Evolutionary conservation across 352 stramenopile species (phyloP), one percentile per base, ranked within the genome.

Genomic region (Pythium angustatum): DNA sequence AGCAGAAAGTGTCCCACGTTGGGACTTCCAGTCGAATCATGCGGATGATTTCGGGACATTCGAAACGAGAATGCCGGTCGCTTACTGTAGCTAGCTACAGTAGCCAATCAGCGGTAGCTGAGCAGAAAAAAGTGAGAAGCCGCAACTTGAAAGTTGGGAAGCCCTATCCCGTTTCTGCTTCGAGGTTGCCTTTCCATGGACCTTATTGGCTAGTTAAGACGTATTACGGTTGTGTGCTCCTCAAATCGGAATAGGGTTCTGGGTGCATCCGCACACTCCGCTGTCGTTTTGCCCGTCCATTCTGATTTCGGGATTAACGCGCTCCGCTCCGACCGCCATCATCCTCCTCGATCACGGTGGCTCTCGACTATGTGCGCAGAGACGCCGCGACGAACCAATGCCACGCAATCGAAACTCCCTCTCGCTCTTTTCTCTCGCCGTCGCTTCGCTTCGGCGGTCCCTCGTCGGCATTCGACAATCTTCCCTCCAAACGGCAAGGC

Each of bases 101-200:
- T 55, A 62, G 11, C 56, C 56, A 62, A 62, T 62, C 55, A 54
- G 55, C 38, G 31, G 21, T 43, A 17, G 43, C n/a, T 40, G 56
- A 62, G 55, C 24, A 48, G 56, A 62, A 55, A 55, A 44, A 17
- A 24, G 8, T 28, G 27, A n/a, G 26, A 48, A 27, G 44, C 28
- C 48, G 28, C 56, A 48, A 44, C 34, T 51, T 62, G 43, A 49
- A 55, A 22, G n/a, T 48, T n/a, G 10, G 19, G n/a, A 33, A n/a
- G n/a, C 43, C 56, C 56, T 62, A 62, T 5, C 22, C 55, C 53
- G 6, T 60, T 52, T 54, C 56, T 52, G 56, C 56, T 55, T 55
- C 56, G 56, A 62, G 31, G 17, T 33, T 44, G 26, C 27, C 15
- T 44, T 28, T 24, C 3, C 7, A 3, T 2, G n/a, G 5, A 7